Conservation (phyloP, 2,329 filamentous ascomycete species). For the Clarireedia homoeocarpa region DNA sequence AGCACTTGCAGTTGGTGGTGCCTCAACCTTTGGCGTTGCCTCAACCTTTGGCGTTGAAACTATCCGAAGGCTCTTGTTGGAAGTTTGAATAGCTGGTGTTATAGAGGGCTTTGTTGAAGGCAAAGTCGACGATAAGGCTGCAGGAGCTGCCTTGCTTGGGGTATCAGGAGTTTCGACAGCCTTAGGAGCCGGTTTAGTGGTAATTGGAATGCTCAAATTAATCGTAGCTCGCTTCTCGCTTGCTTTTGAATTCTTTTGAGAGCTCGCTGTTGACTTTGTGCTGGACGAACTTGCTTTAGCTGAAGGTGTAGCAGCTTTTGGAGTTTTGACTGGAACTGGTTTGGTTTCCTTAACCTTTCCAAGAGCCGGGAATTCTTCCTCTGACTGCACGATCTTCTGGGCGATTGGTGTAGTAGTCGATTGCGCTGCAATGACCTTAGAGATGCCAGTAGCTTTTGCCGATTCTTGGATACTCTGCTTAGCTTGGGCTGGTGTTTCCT, state of each 20-base stretch:
- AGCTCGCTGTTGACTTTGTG: slow-evolving; percentile 1
- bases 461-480: slow-evolving; percentile 40
- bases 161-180: slow-evolving; percentile 12
- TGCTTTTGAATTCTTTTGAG: slow-evolving; percentile 11
- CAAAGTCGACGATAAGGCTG: slow-evolving; percentile 35
- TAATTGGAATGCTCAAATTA: slow-evolving; percentile 36
- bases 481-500: slow-evolving; percentile 17
- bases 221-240: slow-evolving; percentile 23
- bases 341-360: slow-evolving; percentile 26
- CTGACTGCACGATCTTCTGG: not conserved
- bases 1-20: slow-evolving; percentile 32
- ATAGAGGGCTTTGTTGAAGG: slow-evolving; percentile 45
- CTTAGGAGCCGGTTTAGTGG: slow-evolving; percentile 36
- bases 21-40: slow-evolving; percentile 53
- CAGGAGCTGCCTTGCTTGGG: slow-evolving; percentile 13
- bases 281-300: slow-evolving; percentile 7
- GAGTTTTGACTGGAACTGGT: slow-evolving; percentile 5
- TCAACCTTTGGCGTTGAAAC: slow-evolving; percentile 60
- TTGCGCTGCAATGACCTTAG: slow-evolving; percentile 36
- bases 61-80: slow-evolving; percentile 61
- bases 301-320: slow-evolving; percentile 11
- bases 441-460: slow-evolving; percentile 38
- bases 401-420: slow-evolving; percentile 15
- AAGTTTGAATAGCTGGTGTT: slow-evolving; percentile 35
- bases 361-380: slow-evolving; percentile 55